These are phyloP conservation scores for Alliaria petiolata DNA, from an alignment of 345 rosid species.

Conservation along the genomic window DNA sequence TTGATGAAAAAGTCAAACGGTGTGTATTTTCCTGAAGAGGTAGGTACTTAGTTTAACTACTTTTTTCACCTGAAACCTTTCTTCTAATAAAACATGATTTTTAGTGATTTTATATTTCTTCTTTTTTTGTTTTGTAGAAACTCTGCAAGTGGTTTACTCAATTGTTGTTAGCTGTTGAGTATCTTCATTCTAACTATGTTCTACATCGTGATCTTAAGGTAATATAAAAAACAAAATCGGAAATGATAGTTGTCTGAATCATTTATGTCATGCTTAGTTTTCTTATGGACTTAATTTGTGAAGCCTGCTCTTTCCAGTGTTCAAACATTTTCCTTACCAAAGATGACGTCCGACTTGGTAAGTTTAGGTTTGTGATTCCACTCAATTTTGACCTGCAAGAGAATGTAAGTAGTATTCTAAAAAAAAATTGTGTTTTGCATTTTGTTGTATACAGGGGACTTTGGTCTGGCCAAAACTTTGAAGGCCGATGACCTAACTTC, in stretches of 20 bases:
- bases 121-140: slow-evolving; percentile 48
- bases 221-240: slow-evolving; percentile 35
- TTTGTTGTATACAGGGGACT: slow-evolving; percentile 65
- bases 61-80: not conserved
- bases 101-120: not conserved
- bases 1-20: slow-evolving; percentile 94
- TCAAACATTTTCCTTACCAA: slow-evolving; percentile 96
- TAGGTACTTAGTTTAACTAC: not conserved
- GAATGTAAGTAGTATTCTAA: not conserved
- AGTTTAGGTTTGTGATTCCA: slow-evolving; percentile 26
- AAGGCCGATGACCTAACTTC: slow-evolving; percentile 97
- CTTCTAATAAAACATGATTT: not conserved
- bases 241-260: slow-evolving; percentile 14
- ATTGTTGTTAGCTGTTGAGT: slow-evolving; percentile 85
- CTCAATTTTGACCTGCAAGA: not conserved
- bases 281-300: slow-evolving; percentile 33
- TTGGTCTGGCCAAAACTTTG: slow-evolving; percentile 94
- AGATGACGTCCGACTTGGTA: slow-evolving; percentile 94
- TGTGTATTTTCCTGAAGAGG: slow-evolving; percentile 90
- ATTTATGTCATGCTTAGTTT: not conserved
- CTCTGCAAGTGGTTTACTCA: slow-evolving; percentile 98
- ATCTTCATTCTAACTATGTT: slow-evolving; percentile 92
- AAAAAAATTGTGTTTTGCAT: too few relatives aligned
- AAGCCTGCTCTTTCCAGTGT: slow-evolving; percentile 51
- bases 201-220: slow-evolving; percentile 98